phyloP scores from a whole-genome alignment of 345 rosid species.

The Salix dunnii region DNA sequence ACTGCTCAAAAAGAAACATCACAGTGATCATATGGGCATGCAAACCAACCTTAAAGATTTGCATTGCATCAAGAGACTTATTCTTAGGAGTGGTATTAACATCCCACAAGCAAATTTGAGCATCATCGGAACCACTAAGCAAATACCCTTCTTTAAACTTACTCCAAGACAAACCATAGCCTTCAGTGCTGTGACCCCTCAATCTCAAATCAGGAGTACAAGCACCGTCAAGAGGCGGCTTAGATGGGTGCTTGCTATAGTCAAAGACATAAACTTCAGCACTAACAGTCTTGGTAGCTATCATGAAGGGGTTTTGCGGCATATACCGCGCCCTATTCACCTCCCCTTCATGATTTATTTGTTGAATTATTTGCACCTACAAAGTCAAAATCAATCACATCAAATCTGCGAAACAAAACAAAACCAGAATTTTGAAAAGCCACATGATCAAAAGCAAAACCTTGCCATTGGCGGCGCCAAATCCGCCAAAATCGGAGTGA shows the following conservation, averaged over 20 bases:
- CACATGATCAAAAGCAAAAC: conserved; percentile 20
- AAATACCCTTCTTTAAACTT: conserved; percentile 87
- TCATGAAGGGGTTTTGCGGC: conserved; percentile 88
- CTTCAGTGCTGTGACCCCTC: conserved; percentile 93
- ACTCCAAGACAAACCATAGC: conserved; percentile 96
- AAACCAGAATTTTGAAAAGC: neutral
- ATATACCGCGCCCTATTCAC: conserved; percentile 97
- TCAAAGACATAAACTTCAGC: conserved; percentile 96
- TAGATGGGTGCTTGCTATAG: conserved; percentile 88
- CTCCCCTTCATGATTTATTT: conserved; percentile 95
- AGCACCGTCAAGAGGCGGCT: conserved; percentile 87
- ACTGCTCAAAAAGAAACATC: neutral
- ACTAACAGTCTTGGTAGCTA: conserved; percentile 93
- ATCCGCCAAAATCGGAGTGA: conserved; percentile 72
- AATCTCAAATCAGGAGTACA: conserved; percentile 88
- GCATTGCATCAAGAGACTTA: conserved; percentile 79
- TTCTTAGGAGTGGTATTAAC: conserved; percentile 72
- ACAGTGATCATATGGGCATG: neutral
- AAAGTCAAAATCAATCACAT: neutral
- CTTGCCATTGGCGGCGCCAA: conserved; percentile 89
- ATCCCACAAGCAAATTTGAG: conserved; percentile 99
- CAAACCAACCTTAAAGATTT: conserved; percentile 60
- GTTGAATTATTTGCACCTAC: conserved; percentile 94
- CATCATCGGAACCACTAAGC: conserved; percentile 97
- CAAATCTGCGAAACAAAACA: neutral